Percentiles rank a stretch among this genome's conserved stretches.
phyloP scores from a whole-genome alignment of 202 grass and related monocot genomes.

The Dendrocalamus latiflorus region DNA sequence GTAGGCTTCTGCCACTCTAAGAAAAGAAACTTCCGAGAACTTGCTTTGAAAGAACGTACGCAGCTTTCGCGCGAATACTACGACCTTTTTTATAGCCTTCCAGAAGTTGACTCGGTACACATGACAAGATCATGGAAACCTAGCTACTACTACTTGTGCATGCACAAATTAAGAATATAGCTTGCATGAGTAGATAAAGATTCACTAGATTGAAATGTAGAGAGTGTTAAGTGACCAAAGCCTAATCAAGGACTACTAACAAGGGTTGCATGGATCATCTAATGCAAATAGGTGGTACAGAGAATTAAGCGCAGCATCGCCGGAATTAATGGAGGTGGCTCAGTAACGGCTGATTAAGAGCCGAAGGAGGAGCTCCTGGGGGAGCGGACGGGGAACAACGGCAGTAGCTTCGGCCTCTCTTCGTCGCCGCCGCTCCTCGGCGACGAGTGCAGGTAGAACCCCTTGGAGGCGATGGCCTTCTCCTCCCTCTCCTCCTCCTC shows the following conservation, averaged over 20 bases:
- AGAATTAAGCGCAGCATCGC: background rate
- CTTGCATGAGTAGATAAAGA: background rate
- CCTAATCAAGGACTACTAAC: background rate
- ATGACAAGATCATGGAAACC: background rate
- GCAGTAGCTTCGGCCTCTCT: slow-evolving; percentile 57
- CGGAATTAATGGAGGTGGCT: slow-evolving; percentile 10
- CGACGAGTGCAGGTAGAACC: slow-evolving; percentile 75
- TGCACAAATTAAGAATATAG: background rate
- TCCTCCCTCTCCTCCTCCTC: slow-evolving; percentile 73
- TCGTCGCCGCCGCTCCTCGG: slow-evolving; percentile 25
- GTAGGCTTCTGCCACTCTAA: no score
- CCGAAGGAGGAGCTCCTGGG: slow-evolving; percentile 16
- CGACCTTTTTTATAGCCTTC: background rate
- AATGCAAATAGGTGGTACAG: background rate
- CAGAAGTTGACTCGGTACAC: slow-evolving; percentile 14
- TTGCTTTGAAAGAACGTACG: background rate
- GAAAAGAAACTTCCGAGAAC: no score
- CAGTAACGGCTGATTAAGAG: background rate
- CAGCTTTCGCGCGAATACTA: background rate
- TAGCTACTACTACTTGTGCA: background rate
- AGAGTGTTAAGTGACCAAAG: background rate
- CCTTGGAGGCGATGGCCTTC: slow-evolving; percentile 71
- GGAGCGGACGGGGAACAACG: slow-evolving; percentile 65
- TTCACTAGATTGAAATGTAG: background rate
- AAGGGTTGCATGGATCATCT: slow-evolving; percentile 15